A percentile compares a stretch with the other conserved stretches of the same genome.
Evolutionary conservation across 2,329 filamentous ascomycete species (phyloP).

Genomic region (Cladobotryum protrusum): DNA sequence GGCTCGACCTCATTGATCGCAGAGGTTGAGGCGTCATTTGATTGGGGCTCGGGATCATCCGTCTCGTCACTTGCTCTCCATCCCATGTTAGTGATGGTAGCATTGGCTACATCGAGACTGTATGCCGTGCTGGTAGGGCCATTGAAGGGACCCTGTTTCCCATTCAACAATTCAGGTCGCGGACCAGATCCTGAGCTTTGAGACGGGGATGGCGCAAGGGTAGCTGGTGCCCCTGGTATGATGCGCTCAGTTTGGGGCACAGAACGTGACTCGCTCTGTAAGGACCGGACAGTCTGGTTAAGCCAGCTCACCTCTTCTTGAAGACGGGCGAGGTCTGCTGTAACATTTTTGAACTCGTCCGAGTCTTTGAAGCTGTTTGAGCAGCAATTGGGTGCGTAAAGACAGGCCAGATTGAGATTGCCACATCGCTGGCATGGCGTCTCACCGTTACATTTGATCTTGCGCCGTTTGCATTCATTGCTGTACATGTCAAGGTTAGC

Average conservation of each 20-base stretch:
- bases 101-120: slow-evolving; percentile 80
- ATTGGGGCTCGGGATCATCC: slow-evolving; percentile 48
- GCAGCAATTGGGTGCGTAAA: slow-evolving; percentile 62
- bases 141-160: slow-evolving; percentile 62
- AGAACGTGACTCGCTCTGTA: slow-evolving; percentile 51
- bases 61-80: slow-evolving; percentile 60
- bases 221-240: slow-evolving; percentile 26
- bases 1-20: slow-evolving; percentile 55
- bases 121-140: slow-evolving; percentile 83
- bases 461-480: slow-evolving; percentile 69
- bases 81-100: slow-evolving; percentile 82
- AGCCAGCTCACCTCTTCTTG: slow-evolving; percentile 81
- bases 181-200: slow-evolving; percentile 33
- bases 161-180: slow-evolving; percentile 40
- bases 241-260: slow-evolving; percentile 26
- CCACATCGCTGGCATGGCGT: slow-evolving; percentile 62
- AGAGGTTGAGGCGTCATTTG: slow-evolving; percentile 15
- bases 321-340: slow-evolving; percentile 62
- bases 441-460: slow-evolving; percentile 69
- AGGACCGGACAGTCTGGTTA: slow-evolving; percentile 61
- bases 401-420: slow-evolving; percentile 59
- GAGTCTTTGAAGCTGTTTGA: slow-evolving; percentile 83
- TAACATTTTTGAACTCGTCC: slow-evolving; percentile 82
- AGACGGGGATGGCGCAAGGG: slow-evolving; percentile 37
- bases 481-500: slow-evolving; percentile 29